Evolutionary conservation across 495 filamentous ascomycete genomes (phyloP).

Genomic region (Penicillium ucsense): DNA sequence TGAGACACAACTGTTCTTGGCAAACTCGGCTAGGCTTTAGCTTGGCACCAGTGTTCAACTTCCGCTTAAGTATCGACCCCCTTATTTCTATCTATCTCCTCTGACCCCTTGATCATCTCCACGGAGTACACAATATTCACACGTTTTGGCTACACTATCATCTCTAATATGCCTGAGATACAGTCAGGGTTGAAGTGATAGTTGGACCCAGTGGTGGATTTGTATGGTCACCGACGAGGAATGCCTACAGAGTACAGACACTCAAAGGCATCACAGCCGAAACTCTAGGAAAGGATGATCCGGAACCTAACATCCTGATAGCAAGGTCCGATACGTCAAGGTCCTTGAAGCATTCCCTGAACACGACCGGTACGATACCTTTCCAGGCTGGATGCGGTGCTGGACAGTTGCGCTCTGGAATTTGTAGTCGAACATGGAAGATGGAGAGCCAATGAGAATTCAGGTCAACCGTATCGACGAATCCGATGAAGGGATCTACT

Average conservation of each 20-base stretch:
- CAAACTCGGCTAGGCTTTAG: too few relatives aligned
- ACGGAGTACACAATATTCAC: too few relatives aligned
- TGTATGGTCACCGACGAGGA: slow-evolving; percentile 7
- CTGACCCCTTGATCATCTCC: too few relatives aligned
- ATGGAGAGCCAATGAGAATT: too few relatives aligned
- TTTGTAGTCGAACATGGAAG: slow-evolving; percentile 8
- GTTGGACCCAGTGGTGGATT: slow-evolving; percentile 1
- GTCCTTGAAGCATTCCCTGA: slow-evolving; percentile 11
- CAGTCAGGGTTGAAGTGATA: slow-evolving; percentile 1
- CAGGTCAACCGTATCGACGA: too few relatives aligned
- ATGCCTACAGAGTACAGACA: slow-evolving; percentile 1
- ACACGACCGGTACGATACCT: slow-evolving; percentile 6
- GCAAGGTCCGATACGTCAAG: slow-evolving; percentile 7
- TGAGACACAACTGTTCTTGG: too few relatives aligned
- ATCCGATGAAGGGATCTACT: too few relatives aligned
- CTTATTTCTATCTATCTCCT: too few relatives aligned
- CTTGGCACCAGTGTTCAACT: too few relatives aligned
- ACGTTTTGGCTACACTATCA: too few relatives aligned
- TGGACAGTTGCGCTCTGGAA: slow-evolving; percentile 2
- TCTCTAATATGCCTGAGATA: too few relatives aligned
- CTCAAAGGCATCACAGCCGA: slow-evolving; percentile 3
- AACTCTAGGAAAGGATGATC: not conserved
- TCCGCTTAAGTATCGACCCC: too few relatives aligned
- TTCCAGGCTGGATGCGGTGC: slow-evolving; percentile 13
- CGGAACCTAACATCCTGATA: not conserved